Evolutionary conservation across 2,329 filamentous ascomycete species (phyloP).

Genomic region (Albophoma yamanashiensis): DNA sequence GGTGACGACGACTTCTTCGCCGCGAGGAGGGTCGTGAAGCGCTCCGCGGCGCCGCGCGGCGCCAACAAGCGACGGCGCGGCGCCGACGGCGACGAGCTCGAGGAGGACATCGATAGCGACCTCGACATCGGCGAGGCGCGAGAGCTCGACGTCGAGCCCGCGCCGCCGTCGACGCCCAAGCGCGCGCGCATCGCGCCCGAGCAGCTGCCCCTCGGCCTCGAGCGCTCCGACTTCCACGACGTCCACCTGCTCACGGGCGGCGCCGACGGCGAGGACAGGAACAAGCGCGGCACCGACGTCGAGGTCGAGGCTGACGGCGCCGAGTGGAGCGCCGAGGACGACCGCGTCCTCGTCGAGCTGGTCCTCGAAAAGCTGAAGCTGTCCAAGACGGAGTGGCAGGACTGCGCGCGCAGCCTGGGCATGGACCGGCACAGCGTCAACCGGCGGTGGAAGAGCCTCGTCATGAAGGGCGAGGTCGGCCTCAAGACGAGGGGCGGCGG

Average conservation of each 20-base stretch:
- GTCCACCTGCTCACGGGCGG: conserved; percentile 26
- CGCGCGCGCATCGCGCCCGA: conserved; percentile 50
- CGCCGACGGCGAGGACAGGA: conserved; percentile 12
- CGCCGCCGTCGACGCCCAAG: conserved; percentile 44
- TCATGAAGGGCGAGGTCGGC: conserved; percentile 48
- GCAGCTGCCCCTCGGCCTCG: conserved; percentile 48
- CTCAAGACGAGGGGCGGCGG: conserved; percentile 37
- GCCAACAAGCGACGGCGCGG: conserved; percentile 45
- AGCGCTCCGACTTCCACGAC: conserved; percentile 46
- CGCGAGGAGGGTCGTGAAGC: conserved; percentile 42
- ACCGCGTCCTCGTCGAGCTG: conserved; percentile 55
- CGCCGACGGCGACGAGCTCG: conserved; percentile 30
- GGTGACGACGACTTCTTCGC: conserved; percentile 13
- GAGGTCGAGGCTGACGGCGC: conserved; percentile 34
- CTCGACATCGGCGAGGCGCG: conserved; percentile 18
- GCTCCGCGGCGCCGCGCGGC: conserved; percentile 32
- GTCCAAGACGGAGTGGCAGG: conserved; percentile 54
- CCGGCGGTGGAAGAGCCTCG: conserved; percentile 52
- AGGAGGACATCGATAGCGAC: conserved; percentile 23
- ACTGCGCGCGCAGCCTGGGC: conserved; percentile 53
- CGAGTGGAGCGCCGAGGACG: conserved; percentile 52
- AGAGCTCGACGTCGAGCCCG: conserved; percentile 9
- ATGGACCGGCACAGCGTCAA: conserved; percentile 47
- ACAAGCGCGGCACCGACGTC: conserved; percentile 23
- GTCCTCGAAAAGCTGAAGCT: conserved; percentile 57